Evolutionary conservation across 805 yeast genomes (phyloP), one percentile per base, ranked within the genome.

Genomic region (Wickerhamiella bombiphila): DNA sequence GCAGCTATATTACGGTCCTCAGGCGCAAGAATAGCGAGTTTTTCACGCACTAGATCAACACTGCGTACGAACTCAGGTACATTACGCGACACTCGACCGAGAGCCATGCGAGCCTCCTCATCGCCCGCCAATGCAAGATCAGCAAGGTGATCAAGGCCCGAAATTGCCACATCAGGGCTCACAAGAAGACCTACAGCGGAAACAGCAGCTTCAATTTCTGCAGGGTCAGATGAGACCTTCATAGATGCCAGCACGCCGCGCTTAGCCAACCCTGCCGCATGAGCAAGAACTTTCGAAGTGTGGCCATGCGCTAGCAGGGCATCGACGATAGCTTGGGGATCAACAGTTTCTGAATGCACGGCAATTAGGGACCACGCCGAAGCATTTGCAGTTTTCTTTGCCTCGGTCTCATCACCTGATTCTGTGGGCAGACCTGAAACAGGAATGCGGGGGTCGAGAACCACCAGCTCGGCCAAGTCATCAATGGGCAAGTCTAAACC

Each of bases 331-430:
- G 18, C 13, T 21, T 47, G 48, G 9, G 48, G 20, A 25, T 46
- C 37, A 3, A 30, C 45, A 2, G 20, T 35, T 5, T 34, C 9
- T 2, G 52, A 43, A 1, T 21, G 22, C 9, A 40, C 26, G 3
- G 51, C 51, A 5, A 47, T 38, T 1, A 35, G 32, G 1, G 47
- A 17, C 48, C 48, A 45, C 5, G 33, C 11, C 13, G 30, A 6
- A 6, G 30, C 30, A 30, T 30, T 16, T 17, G 20, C 30, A n/a
- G n/a, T 13, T 13, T 24, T 13, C 11, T 9, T 13, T 9, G 26
- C 26, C 9, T 9, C 9, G 26, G 13, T 9, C 9, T 24, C 26
- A 7, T 30, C 22, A 22, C 9, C 18, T 6, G 20, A 16, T 16
- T 17, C 22, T 9, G 26, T 9, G 7, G 33, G 33, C 19, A 30